phyloP scores from a whole-genome alignment of 345 rosid species.

The Carallia pectinifolia region DNA sequence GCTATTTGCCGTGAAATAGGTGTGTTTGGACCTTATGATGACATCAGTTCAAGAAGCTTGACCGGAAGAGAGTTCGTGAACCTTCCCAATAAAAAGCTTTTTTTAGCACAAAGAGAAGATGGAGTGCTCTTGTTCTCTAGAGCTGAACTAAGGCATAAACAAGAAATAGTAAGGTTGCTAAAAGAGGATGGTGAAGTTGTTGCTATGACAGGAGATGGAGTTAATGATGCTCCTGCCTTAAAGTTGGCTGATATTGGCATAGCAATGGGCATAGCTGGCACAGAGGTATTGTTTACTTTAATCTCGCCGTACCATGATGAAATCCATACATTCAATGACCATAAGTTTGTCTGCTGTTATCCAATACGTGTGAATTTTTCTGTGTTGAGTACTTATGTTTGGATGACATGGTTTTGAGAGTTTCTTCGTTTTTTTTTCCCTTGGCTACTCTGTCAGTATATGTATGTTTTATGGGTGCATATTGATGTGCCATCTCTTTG shows the following conservation, averaged over 20 bases:
- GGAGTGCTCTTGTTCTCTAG: conserved; percentile 89
- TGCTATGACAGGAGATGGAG: conserved; percentile 99
- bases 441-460: too few relatives aligned
- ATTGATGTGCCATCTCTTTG: neutral
- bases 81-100: conserved; percentile 44
- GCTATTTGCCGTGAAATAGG: conserved; percentile 97
- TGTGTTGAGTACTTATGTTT: too few relatives aligned
- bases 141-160: conserved; percentile 98
- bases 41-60: conserved; percentile 63
- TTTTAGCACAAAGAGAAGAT: conserved; percentile 50
- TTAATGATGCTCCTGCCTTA: conserved; percentile 96
- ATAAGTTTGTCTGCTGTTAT: neutral
- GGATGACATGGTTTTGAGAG: too few relatives aligned
- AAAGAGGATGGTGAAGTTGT: conserved; percentile 99
- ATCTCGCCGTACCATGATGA: neutral
- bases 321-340: neutral
- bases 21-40: conserved; percentile 66
- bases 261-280: conserved; percentile 97
- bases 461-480: neutral
- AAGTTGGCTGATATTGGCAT: conserved; percentile 96
- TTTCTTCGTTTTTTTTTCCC: too few relatives aligned
- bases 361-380: too few relatives aligned
- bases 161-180: conserved; percentile 94
- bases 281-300: conserved; percentile 55
- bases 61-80: conserved; percentile 84